Evolutionary conservation across 352 stramenopile species (phyloP).

Genomic region (Globisporangium alternatum): DNA sequence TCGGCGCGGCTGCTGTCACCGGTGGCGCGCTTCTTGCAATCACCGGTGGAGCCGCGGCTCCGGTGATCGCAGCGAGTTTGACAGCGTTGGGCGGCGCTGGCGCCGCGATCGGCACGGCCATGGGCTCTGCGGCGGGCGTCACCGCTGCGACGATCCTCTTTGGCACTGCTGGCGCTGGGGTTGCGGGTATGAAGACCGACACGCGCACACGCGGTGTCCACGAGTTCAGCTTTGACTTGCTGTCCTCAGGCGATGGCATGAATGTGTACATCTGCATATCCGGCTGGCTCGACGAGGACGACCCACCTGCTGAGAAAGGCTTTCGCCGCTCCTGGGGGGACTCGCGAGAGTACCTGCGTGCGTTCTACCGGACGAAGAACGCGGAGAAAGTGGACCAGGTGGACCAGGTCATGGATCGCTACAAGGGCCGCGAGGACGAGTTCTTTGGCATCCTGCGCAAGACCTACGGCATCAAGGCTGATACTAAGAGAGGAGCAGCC

Average conservation of each 20-base stretch:
- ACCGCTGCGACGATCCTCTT: conserved; percentile 79
- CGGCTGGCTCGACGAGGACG: conserved; percentile 80
- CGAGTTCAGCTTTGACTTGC: conserved; percentile 79
- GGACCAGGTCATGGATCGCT: conserved; percentile 78
- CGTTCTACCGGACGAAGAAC: conserved; percentile 70
- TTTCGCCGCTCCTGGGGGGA: conserved; percentile 80
- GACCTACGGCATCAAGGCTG: conserved; percentile 36
- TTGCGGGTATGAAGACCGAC: conserved; percentile 81
- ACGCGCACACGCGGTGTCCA: conserved; percentile 68
- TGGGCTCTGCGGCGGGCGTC: conserved; percentile 51
- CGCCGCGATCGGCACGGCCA: conserved; percentile 50
- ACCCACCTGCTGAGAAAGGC: conserved; percentile 35
- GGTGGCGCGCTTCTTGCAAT: conserved; percentile 71
- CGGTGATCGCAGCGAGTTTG: conserved; percentile 59
- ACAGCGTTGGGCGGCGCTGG: conserved; percentile 61
- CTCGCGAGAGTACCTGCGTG: conserved; percentile 70
- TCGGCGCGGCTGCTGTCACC: conserved; percentile 65
- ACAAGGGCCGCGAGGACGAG: conserved; percentile 81
- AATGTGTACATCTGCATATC: conserved; percentile 88
- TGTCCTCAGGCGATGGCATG: conserved; percentile 79
- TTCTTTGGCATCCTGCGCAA: conserved; percentile 72
- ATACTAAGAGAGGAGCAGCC: conserved; percentile 19
- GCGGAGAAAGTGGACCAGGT: conserved; percentile 74
- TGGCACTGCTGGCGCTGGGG: conserved; percentile 70
- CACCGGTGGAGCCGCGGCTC: conserved; percentile 62